Base-by-base conservation (phyloP, 345 rosid species). In the Noccaea bulbosa region DNA sequence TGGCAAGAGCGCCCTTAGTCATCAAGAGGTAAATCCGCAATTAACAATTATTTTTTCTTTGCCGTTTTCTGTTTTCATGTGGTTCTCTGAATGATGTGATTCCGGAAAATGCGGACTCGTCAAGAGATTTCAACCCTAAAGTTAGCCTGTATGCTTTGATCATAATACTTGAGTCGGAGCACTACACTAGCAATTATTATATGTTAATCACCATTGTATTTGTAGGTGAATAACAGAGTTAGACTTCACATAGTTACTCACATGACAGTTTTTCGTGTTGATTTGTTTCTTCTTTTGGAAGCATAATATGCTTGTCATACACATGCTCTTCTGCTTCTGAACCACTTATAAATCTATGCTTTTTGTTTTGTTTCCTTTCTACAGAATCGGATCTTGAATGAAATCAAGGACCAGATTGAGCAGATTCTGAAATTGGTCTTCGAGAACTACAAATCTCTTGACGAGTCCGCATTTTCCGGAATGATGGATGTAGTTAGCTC, bases 361-460 rank as follows among this genome's bases (percentile, higher is more conserved):
- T n/a, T 44, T 38, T 3, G 35, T n/a, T 20, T 56, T 30, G 5
- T 32, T 4, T 55, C 46, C 61, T 69, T 78, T 80, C 46, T 58
- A 62, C 82, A 94, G 99, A 94, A 94, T 22, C 95, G 99, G 56
- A 85, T 94, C 47, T 67, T 89, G 76, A 95, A 91, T 75, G 99
- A 89, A 80, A 87, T 84, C 76, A 91, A 82, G 79, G 98, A 94
- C 76, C 96, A 94, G 83, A 88, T 94, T n/a, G 96, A 91, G 79
- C 99, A 94, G 74, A 86, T 89, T 68, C 93, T 94, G 68, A 80
- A 96, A 62, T 72, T 84, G 62, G 92, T 80, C 73, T 94, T 91
- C 70, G 95, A 87, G 84, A 94, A 91, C 77, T 94, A 94, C 78
- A 94, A 94, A 73, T 89, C 97, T 17, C 93, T 94, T 53, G 97